Conservation (phyloP, 1,139 yeast species). For the Wickerhamomyces sp. region DNA sequence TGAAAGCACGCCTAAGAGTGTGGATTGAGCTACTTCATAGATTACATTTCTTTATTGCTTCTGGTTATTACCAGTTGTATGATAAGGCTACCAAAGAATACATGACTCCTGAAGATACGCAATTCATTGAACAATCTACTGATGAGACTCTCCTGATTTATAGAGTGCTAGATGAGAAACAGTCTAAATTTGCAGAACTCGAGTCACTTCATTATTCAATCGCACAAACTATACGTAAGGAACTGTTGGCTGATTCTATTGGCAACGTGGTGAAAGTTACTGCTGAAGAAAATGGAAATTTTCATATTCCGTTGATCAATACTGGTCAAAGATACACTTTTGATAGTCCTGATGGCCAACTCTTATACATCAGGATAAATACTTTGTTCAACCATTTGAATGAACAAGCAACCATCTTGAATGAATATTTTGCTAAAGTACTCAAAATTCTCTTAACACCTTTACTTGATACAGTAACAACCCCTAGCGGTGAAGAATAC, state of each 20-base stretch:
- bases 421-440: constrained; percentile 49
- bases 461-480: constrained; percentile 37
- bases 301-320: constrained; percentile 18
- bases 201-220: constrained; percentile 49
- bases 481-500: constrained; percentile 76
- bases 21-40: constrained; percentile 60
- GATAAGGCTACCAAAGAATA: constrained; percentile 9
- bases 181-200: constrained; percentile 25
- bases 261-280: constrained; percentile 22
- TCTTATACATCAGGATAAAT: constrained; percentile 17
- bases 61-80: constrained; percentile 52
- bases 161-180: constrained; percentile 18
- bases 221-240: constrained; percentile 61
- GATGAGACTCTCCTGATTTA: constrained; percentile 10
- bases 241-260: constrained; percentile 43
- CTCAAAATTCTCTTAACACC: constrained; percentile 42
- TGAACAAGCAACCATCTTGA: constrained; percentile 51
- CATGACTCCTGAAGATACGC: constrained; percentile 11
- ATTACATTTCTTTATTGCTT: constrained; percentile 72
- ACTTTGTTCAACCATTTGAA: constrained; percentile 40
- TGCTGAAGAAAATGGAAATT: constrained; percentile 22
- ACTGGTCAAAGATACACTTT: constrained; percentile 10
- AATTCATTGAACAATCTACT: too few relatives aligned
- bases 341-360: constrained; percentile 14
- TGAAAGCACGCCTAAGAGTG: constrained; percentile 18